Evolutionary conservation across 108 stramenopile species (phyloP).

Genomic region (Fragilariopsis cylindrus): DNA sequence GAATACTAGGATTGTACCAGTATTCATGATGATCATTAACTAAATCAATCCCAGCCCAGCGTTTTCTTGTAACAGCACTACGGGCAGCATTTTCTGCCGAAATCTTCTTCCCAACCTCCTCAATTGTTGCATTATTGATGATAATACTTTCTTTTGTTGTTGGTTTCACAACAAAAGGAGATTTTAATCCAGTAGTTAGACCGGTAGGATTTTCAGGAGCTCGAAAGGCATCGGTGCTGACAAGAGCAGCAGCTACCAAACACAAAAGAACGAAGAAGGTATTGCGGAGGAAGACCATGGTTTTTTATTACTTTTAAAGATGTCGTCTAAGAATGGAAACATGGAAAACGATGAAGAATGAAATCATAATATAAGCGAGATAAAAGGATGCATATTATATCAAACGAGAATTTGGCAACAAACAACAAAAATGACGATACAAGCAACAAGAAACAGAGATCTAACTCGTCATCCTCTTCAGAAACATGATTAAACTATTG

Average conservation of each 20-base stretch:
- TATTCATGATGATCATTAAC: constrained; percentile 24
- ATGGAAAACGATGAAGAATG: too few species aligned
- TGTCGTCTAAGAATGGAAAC: background rate
- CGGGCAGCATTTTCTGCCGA: constrained; percentile 1
- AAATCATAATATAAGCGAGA: too few species aligned
- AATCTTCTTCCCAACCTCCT: background rate
- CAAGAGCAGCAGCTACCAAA: background rate
- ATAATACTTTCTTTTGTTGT: background rate
- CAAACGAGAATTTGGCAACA: too few species aligned
- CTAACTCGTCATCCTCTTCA: too few species aligned
- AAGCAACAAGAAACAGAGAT: too few species aligned
- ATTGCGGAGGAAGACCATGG: background rate
- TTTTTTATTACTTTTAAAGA: background rate
- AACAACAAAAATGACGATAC: too few species aligned
- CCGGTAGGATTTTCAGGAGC: constrained; percentile 21
- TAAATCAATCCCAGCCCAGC: constrained; percentile 28
- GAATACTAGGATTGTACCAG: constrained; percentile 46
- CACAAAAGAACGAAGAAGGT: background rate
- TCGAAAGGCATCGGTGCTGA: constrained; percentile 10
- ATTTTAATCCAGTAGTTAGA: background rate
- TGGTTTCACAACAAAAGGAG: background rate
- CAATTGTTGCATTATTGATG: background rate
- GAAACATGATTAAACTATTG: too few species aligned
- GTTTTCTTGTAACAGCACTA: constrained; percentile 15
- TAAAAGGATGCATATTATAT: too few species aligned